Percentiles rank a stretch among this genome's conserved stretches.
Conservation (phyloP, 2,329 filamentous ascomycete genomes). For the Cladosporium colombiae region DNA sequence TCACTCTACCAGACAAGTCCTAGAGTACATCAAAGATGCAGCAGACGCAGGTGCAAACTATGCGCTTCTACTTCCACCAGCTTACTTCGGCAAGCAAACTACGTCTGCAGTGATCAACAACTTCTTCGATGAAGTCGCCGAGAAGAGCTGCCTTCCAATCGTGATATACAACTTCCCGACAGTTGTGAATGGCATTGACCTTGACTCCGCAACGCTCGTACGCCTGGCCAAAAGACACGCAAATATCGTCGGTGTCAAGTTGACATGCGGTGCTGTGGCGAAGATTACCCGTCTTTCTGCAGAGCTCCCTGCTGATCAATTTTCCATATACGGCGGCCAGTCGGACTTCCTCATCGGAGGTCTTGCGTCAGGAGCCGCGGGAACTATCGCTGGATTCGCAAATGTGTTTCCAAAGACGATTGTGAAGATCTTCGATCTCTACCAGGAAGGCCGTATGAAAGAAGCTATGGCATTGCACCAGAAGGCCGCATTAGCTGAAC, state of each 20-base stretch:
- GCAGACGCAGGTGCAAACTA: slow-evolving; percentile 44
- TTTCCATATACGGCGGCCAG: slow-evolving; percentile 71
- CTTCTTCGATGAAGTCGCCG: slow-evolving; percentile 55
- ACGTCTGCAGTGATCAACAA: slow-evolving; percentile 43
- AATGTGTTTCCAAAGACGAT: slow-evolving; percentile 57
- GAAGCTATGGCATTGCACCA: slow-evolving; percentile 61
- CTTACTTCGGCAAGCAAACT: slow-evolving; percentile 48
- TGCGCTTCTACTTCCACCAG: slow-evolving; percentile 46
- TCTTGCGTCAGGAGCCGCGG: slow-evolving; percentile 54
- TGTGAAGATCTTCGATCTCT: slow-evolving; percentile 59
- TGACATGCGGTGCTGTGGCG: slow-evolving; percentile 72
- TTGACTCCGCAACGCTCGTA: slow-evolving; percentile 66
- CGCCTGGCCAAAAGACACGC: slow-evolving; percentile 55
- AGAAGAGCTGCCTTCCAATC: slow-evolving; percentile 61
- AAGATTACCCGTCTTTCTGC: slow-evolving; percentile 66
- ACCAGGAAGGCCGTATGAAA: slow-evolving; percentile 53
- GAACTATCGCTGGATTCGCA: slow-evolving; percentile 60
- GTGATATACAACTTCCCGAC: slow-evolving; percentile 74
- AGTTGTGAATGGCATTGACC: slow-evolving; percentile 66
- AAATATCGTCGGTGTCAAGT: slow-evolving; percentile 66
- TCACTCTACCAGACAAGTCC: slow-evolving; percentile 46
- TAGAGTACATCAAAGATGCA: slow-evolving; percentile 47
- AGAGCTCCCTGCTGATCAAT: slow-evolving; percentile 53
- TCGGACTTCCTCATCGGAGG: slow-evolving; percentile 67
- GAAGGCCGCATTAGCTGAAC: slow-evolving; percentile 62